Evolutionary conservation across 805 yeast genomes (phyloP).

Genomic region (Priceomyces castillae): DNA sequence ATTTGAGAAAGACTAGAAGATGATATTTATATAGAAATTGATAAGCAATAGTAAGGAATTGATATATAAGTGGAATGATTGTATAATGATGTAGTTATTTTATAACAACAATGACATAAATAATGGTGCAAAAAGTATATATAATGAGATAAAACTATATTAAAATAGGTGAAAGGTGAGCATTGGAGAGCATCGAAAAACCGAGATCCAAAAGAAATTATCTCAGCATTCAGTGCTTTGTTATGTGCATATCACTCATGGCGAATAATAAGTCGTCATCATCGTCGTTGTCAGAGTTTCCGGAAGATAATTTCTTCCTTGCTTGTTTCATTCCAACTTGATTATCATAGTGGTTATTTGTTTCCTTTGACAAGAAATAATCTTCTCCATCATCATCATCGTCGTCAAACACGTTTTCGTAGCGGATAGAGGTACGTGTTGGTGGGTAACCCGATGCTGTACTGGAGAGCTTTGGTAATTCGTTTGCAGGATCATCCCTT

Average conservation of each 20-base stretch:
- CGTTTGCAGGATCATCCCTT: background rate
- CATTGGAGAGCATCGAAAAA: background rate
- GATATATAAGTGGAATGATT: background rate
- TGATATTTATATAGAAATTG: no score
- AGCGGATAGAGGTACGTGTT: constrained; percentile 21
- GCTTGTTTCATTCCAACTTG: background rate
- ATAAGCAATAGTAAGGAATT: no score
- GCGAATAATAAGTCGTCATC: constrained; percentile 68
- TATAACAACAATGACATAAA: background rate
- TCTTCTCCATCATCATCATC: constrained; percentile 47
- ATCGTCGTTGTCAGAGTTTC: constrained; percentile 22
- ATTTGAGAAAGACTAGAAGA: no score
- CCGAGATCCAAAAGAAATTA: background rate
- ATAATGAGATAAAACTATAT: background rate
- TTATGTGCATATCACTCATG: constrained; percentile 70
- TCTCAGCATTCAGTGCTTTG: constrained; percentile 18
- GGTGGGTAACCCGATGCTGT: constrained; percentile 31
- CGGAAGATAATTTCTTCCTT: constrained; percentile 5
- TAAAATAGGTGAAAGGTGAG: no score
- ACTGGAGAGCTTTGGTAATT: constrained; percentile 23
- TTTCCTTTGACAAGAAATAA: constrained; percentile 10
- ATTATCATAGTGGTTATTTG: constrained; percentile 1
- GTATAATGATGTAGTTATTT: background rate
- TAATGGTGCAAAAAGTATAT: background rate
- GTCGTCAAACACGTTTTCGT: constrained; percentile 43